Conservation (phyloP, 2,329 filamentous ascomycete genomes). For the Botrytis medusae region DNA sequence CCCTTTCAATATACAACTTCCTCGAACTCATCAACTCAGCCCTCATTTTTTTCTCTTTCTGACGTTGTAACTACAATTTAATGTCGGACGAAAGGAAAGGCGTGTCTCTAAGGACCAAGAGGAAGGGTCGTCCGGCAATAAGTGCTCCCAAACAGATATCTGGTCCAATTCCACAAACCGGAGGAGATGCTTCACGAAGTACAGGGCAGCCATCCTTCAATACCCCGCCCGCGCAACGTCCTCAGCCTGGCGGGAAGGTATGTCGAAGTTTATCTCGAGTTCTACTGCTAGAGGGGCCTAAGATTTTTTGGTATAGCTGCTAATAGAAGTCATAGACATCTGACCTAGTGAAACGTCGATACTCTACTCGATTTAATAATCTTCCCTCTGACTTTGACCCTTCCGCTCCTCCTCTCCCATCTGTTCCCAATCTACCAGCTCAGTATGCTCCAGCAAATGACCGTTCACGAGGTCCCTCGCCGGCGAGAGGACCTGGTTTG, state of each 20-base stretch:
- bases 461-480: slow-evolving; percentile 34
- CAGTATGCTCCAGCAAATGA: slow-evolving; percentile 40
- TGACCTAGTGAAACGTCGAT: slow-evolving; percentile 90
- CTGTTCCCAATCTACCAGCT: slow-evolving; percentile 68
- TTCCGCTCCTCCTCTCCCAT: slow-evolving; percentile 66
- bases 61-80: slow-evolving; percentile 35
- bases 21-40: neutral
- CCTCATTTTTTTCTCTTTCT: neutral
- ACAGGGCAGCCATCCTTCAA: slow-evolving; percentile 40
- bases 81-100: slow-evolving; percentile 60
- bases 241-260: slow-evolving; percentile 59
- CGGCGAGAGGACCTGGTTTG: slow-evolving; percentile 52
- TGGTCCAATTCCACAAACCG: slow-evolving; percentile 56
- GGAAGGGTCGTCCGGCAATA: slow-evolving; percentile 60
- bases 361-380: slow-evolving; percentile 89
- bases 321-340: slow-evolving; percentile 48
- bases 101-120: slow-evolving; percentile 62
- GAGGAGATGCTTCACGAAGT: slow-evolving; percentile 42
- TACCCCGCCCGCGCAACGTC: slow-evolving; percentile 47
- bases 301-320: slow-evolving; percentile 4
- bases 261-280: slow-evolving; percentile 22
- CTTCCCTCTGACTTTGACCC: slow-evolving; percentile 67
- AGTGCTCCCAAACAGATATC: slow-evolving; percentile 65
- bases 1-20: neutral
- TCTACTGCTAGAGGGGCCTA: neutral